phyloP scores from a whole-genome alignment of 2,329 filamentous ascomycete species.

The Ascochyta viciae-villosae region DNA sequence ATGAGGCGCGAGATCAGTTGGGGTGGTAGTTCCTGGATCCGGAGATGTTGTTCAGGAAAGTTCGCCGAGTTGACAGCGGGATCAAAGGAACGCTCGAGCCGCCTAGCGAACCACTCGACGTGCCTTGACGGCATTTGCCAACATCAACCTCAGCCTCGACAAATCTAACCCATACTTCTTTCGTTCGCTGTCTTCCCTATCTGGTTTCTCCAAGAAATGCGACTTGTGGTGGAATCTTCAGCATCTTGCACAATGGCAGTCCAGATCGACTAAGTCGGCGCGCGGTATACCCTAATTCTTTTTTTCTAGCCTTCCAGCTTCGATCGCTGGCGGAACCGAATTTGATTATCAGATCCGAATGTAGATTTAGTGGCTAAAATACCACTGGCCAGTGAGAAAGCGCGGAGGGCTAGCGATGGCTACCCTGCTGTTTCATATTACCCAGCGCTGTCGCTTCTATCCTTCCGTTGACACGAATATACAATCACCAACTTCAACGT shows the following conservation, averaged over 20 bases:
- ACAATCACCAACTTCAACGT: neutral
- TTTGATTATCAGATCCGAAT: neutral
- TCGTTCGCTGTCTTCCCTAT: too few relatives aligned
- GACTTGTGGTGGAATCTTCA: neutral
- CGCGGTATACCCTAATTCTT: neutral
- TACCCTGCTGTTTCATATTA: neutral
- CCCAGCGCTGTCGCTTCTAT: constrained; percentile 6
- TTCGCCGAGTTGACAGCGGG: neutral
- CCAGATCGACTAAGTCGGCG: neutral
- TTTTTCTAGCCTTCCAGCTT: neutral
- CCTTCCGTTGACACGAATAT: constrained; percentile 6
- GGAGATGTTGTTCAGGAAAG: neutral
- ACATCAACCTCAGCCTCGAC: neutral
- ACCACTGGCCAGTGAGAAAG: constrained; percentile 1
- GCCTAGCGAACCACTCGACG: neutral
- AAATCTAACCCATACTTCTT: too few relatives aligned
- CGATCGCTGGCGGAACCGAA: neutral
- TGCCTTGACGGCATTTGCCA: constrained; percentile 2
- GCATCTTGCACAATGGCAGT: neutral
- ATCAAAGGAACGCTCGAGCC: neutral
- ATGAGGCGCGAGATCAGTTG: constrained; percentile 3
- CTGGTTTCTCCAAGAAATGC: neutral
- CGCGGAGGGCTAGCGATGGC: constrained; percentile 6
- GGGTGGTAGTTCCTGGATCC: neutral
- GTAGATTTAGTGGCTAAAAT: constrained; percentile 1